phyloP scores from a whole-genome alignment of 345 rosid species.

The Theobroma cacao region DNA sequence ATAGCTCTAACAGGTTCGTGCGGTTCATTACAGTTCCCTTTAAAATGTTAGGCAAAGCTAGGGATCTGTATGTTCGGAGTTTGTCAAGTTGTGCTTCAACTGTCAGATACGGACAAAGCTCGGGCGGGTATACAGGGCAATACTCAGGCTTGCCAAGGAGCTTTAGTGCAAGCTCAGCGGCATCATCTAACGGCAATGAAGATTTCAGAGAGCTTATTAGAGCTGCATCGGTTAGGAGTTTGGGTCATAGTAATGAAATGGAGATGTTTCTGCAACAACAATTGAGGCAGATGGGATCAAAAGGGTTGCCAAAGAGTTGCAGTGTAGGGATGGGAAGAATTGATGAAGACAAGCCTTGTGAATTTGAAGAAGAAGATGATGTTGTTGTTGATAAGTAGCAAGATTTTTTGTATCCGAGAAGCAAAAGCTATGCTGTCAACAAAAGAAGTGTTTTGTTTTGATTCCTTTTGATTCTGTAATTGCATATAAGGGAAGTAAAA shows the following conservation, averaged over 20 bases:
- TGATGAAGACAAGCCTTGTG: conserved; percentile 37
- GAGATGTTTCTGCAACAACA: conserved; percentile 35
- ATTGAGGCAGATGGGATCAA: conserved; percentile 7
- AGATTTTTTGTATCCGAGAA: conserved; percentile 23
- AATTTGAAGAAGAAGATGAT: conserved; percentile 22
- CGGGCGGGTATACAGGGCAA: neutral
- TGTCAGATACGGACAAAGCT: conserved; percentile 12
- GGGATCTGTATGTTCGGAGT: conserved; percentile 57
- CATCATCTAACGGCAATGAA: conserved; percentile 26
- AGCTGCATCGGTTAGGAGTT: conserved; percentile 41
- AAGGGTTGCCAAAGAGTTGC: conserved; percentile 36
- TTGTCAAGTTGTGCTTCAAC: conserved; percentile 34
- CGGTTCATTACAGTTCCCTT: conserved; percentile 35
- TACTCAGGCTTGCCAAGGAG: conserved; percentile 45
- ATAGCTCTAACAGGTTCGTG: conserved; percentile 38
- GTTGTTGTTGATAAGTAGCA: neutral
- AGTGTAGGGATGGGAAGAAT: conserved; percentile 50
- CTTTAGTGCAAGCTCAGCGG: conserved; percentile 33
- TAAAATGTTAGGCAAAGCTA: conserved; percentile 41
- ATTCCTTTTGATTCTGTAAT: conserved; percentile 3
- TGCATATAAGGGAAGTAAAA: neutral
- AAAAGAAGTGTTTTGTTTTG: conserved; percentile 11
- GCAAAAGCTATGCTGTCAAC: conserved; percentile 33
- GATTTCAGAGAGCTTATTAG: conserved; percentile 49
- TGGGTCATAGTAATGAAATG: conserved; percentile 37